Percentiles rank a stretch among this genome's conserved stretches.
Conservation (phyloP, 768 basidiomycete species). For the Gymnopilus junonius region DNA sequence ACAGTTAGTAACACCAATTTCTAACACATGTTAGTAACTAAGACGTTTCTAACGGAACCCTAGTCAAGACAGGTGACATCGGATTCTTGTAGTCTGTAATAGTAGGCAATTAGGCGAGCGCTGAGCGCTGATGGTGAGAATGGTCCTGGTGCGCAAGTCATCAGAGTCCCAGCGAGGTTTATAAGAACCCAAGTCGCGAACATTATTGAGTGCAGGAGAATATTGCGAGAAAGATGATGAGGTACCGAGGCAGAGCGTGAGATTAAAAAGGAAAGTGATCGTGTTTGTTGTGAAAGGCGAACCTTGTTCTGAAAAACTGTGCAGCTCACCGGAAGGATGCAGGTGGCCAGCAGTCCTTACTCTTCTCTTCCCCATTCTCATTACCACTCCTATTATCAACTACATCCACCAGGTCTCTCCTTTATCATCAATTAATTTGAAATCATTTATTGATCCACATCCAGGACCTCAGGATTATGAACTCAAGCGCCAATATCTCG, state of each 20-base stretch:
- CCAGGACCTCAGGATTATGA: slow-evolving; percentile 53
- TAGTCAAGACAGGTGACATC: too few relatives aligned
- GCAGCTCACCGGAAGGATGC: slow-evolving; percentile 70
- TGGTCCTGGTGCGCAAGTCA: too few relatives aligned
- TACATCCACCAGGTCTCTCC: slow-evolving; percentile 26
- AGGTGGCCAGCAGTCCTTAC: slow-evolving; percentile 47
- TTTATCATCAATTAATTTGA: not conserved
- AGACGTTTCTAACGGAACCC: too few relatives aligned
- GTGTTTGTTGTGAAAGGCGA: slow-evolving; percentile 31
- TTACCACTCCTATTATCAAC: slow-evolving; percentile 26
- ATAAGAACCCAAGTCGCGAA: too few relatives aligned
- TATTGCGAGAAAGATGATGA: not conserved
- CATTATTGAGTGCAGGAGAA: not conserved
- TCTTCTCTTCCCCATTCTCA: slow-evolving; percentile 35
- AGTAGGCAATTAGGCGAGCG: too few relatives aligned
- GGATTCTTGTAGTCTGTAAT: too few relatives aligned
- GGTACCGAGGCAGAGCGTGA: not conserved
- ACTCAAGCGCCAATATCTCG: slow-evolving; percentile 75
- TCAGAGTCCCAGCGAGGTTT: too few relatives aligned
- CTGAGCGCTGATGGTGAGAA: too few relatives aligned
- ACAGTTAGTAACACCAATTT: too few relatives aligned
- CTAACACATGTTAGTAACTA: too few relatives aligned
- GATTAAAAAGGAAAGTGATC: slow-evolving; percentile 1
- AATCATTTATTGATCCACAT: slow-evolving; percentile 20
- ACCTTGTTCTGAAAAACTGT: slow-evolving; percentile 77